phyloP scores from a whole-genome alignment of 371 early-diverging fungal genomes.

The Apophysomyces elegans region DNA sequence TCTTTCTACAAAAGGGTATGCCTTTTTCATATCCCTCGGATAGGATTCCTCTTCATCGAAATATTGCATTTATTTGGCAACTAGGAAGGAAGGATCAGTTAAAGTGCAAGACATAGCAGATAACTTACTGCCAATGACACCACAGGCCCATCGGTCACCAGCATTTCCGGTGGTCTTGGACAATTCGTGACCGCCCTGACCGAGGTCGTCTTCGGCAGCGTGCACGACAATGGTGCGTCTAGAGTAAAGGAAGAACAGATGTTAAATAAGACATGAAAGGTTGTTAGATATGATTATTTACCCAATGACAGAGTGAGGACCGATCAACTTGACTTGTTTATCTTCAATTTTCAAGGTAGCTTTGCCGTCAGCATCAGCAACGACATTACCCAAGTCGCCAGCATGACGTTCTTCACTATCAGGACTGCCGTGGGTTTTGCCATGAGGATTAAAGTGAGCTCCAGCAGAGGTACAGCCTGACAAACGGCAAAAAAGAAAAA shows the following conservation, averaged over 20 bases:
- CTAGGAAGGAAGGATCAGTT: background rate
- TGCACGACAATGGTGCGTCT: constrained; percentile 86
- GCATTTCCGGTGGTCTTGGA: constrained; percentile 84
- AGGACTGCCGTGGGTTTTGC: constrained; percentile 81
- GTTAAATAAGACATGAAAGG: background rate
- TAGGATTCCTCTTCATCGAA: background rate
- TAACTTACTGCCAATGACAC: constrained; percentile 77
- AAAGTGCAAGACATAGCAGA: background rate
- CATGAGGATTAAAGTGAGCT: constrained; percentile 82
- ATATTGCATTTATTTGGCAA: background rate
- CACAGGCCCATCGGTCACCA: constrained; percentile 85
- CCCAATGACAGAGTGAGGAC: constrained; percentile 77
- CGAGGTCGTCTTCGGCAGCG: constrained; percentile 82
- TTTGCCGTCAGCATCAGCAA: constrained; percentile 56
- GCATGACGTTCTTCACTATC: constrained; percentile 70
- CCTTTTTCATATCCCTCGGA: background rate
- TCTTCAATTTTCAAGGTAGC: constrained; percentile 60
- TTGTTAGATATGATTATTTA: constrained; percentile 18
- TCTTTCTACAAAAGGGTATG: background rate
- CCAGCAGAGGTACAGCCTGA: constrained; percentile 75
- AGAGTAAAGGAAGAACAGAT: constrained; percentile 3
- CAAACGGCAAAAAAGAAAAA: background rate
- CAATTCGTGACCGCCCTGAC: constrained; percentile 73
- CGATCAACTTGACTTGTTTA: constrained; percentile 66
- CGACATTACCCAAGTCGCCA: constrained; percentile 89